A percentile compares a stretch with the other conserved stretches of the same genome.
These are phyloP conservation scores for Candida railenensis DNA, from an alignment of 805 yeast species.

Conservation along the genomic window DNA sequence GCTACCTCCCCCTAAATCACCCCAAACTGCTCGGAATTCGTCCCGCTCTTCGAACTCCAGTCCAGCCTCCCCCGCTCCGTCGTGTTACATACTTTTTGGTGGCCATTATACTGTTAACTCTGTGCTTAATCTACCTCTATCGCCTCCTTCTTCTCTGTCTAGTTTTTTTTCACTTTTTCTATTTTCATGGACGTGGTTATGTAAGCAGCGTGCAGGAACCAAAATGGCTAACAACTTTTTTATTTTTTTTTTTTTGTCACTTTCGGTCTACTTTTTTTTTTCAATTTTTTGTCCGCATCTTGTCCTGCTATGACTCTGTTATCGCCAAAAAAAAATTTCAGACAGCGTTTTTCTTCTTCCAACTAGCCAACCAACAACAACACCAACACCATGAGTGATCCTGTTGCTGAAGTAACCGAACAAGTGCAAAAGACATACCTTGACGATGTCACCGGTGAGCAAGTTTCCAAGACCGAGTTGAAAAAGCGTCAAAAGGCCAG, in stretches of 20 bases:
- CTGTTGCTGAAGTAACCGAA: slow-evolving; percentile 67
- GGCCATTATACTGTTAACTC: slow-evolving; percentile 1
- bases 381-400: slow-evolving; percentile 34
- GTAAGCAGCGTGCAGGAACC: not conserved
- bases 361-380: not conserved
- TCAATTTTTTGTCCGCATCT: too few species aligned
- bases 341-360: too few species aligned
- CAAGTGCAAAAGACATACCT: slow-evolving; percentile 73
- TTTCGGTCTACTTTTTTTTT: not conserved
- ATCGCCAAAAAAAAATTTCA: not conserved
- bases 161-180: slow-evolving; percentile 3
- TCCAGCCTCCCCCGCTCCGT: not conserved
- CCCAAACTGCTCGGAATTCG: too few species aligned
- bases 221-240: not conserved
- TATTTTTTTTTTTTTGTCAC: not conserved
- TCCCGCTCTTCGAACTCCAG: too few species aligned
- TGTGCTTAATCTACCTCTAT: not conserved
- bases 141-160: not conserved
- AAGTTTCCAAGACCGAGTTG: slow-evolving; percentile 92
- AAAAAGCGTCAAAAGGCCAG: slow-evolving; percentile 93
- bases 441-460: slow-evolving; percentile 95
- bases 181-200: slow-evolving; percentile 1
- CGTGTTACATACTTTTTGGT: slow-evolving; percentile 4
- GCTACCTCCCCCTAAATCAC: too few species aligned
- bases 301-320: not conserved